Conservation (phyloP, 192 early-diverging fungal species). For the Coemansia sp. region DNA sequence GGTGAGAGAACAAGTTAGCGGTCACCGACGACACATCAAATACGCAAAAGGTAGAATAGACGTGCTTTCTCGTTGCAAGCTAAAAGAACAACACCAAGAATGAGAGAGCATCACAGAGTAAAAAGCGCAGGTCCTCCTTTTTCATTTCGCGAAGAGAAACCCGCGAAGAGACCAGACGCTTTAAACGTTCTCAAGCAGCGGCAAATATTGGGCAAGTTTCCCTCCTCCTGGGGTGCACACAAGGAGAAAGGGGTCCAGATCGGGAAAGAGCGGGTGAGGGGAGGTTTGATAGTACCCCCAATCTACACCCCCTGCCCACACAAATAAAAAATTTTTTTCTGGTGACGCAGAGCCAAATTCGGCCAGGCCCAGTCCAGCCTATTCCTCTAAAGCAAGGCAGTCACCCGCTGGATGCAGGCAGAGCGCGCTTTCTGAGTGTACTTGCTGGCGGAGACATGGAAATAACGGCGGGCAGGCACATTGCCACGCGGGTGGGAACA, state of each 20-base stretch:
- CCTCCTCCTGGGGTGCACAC: not conserved
- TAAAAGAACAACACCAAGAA: not conserved
- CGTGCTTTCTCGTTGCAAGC: not conserved
- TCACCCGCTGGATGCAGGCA: not conserved
- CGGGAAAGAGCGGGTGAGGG: not conserved
- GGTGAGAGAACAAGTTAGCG: not conserved
- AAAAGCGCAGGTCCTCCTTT: not conserved
- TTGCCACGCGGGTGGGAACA: slow-evolving; percentile 3
- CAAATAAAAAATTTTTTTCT: not conserved
- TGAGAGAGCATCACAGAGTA: not conserved
- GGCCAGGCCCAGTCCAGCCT: not conserved
- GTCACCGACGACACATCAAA: slow-evolving; percentile 6
- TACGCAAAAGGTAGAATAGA: not conserved
- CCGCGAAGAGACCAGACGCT: not conserved
- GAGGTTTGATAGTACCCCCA: not conserved
- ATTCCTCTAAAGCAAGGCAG: not conserved
- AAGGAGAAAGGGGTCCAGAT: not conserved
- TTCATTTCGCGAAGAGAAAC: slow-evolving; percentile 3
- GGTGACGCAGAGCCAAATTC: not conserved
- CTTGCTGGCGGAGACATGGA: not conserved
- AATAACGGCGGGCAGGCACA: not conserved
- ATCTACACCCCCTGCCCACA: not conserved
- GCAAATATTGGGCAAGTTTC: slow-evolving; percentile 1
- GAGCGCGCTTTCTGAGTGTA: not conserved
- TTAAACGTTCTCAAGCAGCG: slow-evolving; percentile 6